These are phyloP conservation scores for Funneliformis geosporum DNA, from an alignment of 192 early-diverging fungal species.

Conservation along the genomic window DNA sequence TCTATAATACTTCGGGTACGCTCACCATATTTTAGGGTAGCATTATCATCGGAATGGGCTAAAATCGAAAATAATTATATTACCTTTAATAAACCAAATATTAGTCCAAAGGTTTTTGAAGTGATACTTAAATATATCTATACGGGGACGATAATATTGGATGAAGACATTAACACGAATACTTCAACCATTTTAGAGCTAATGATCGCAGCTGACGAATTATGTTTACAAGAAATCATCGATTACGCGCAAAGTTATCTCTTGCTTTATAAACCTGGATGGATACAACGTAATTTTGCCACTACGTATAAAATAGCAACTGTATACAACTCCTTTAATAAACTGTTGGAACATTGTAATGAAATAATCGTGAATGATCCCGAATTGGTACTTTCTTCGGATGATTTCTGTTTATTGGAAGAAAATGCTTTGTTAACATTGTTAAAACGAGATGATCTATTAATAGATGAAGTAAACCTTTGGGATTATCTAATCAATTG, in stretches of 20 bases:
- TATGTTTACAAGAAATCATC: conserved; percentile 20
- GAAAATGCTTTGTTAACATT: background rate
- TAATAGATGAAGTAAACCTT: background rate
- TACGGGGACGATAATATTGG: conserved; percentile 12
- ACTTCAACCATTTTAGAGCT: background rate
- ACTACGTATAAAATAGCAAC: background rate
- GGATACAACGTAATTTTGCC: conserved; percentile 20
- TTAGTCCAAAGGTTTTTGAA: conserved; percentile 18
- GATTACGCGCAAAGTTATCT: conserved; percentile 12
- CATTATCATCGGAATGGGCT: conserved; percentile 25
- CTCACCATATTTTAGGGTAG: conserved; percentile 13
- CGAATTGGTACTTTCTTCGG: conserved; percentile 2
- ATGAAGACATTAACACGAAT: background rate
- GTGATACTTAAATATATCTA: conserved; percentile 28
- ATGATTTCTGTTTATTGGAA: conserved; percentile 6
- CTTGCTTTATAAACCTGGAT: conserved; percentile 6
- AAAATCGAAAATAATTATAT: conserved; percentile 9
- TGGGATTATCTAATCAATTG: conserved; percentile 30
- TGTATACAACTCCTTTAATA: background rate
- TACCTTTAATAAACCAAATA: conserved; percentile 32
- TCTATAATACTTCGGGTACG: conserved; percentile 21
- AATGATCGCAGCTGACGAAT: conserved; percentile 22
- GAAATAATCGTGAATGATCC: conserved; percentile 10
- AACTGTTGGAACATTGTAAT: conserved; percentile 17
- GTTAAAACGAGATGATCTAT: conserved; percentile 27